Percentiles rank a stretch among this genome's conserved stretches.
phyloP scores from a whole-genome alignment of 2,329 filamentous ascomycete genomes.

The Aspergillus uvarum region DNA sequence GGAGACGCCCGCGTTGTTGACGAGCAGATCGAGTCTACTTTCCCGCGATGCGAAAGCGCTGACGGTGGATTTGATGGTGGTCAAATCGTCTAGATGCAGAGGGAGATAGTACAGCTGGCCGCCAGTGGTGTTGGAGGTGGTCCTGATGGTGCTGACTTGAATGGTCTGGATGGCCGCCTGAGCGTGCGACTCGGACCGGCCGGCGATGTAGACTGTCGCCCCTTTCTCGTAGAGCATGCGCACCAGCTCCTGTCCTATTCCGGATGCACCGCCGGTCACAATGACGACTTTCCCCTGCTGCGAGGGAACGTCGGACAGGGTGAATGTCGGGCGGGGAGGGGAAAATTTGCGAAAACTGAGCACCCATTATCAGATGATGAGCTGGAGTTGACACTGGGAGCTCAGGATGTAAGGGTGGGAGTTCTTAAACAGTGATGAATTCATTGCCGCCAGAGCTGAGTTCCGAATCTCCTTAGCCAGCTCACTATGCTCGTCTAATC shows the following conservation, averaged over 20 bases:
- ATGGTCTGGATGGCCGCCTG: not conserved
- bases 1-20: slow-evolving; percentile 43
- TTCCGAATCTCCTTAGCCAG: too few relatives aligned
- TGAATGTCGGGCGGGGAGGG: slow-evolving; percentile 10
- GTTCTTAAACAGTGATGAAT: too few relatives aligned
- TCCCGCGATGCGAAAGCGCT: slow-evolving; percentile 37
- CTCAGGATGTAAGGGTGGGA: too few relatives aligned
- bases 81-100: slow-evolving; percentile 44
- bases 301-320: slow-evolving; percentile 3
- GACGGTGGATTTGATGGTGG: slow-evolving; percentile 22
- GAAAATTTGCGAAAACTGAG: slow-evolving; percentile 11
- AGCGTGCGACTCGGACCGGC: not conserved
- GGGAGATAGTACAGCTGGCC: slow-evolving; percentile 43
- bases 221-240: slow-evolving; percentile 15
- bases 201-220: slow-evolving; percentile 9
- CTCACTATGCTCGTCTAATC: too few relatives aligned
- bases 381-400: too few relatives aligned
- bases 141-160: too few relatives aligned
- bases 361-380: not conserved
- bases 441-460: too few relatives aligned
- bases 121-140: slow-evolving; percentile 19
- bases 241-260: not conserved
- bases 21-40: slow-evolving; percentile 41
- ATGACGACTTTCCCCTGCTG: slow-evolving; percentile 11
- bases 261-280: slow-evolving; percentile 12